Percentiles rank a stretch among this genome's conserved stretches.
These are phyloP conservation scores for Talinum fruticosum DNA, from an alignment of 148 eudicot genomes.

Conservation along the genomic window DNA sequence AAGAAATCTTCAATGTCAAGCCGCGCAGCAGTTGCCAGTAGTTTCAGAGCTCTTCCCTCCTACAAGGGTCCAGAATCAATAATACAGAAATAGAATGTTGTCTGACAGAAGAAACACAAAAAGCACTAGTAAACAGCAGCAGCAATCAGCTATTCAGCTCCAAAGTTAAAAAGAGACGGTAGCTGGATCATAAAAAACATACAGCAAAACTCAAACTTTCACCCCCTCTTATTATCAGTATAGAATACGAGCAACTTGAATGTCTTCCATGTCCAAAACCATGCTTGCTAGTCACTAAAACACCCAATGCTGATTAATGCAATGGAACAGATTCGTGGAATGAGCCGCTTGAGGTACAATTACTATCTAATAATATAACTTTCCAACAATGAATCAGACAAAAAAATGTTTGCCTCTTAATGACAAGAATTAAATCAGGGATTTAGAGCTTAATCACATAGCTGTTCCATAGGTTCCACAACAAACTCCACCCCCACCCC, in stretches of 20 bases:
- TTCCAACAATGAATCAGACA: no score
- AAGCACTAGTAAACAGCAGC: not conserved
- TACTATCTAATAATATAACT: no score
- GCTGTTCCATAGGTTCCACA: no score
- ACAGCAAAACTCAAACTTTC: not conserved
- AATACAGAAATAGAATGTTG: not conserved
- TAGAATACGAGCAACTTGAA: not conserved
- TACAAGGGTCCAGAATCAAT: constrained; percentile 26
- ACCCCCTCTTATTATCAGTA: not conserved
- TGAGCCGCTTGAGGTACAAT: no score
- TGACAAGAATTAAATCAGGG: no score
- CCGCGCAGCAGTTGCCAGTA: constrained; percentile 95
- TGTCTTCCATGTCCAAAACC: not conserved
- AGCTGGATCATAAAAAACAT: not conserved
- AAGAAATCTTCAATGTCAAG: constrained; percentile 97
- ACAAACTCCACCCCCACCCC: no score
- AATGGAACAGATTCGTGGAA: no score
- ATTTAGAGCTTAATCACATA: no score
- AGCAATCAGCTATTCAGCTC: constrained; percentile 9
- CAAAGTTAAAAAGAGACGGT: not conserved
- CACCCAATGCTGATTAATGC: no score
- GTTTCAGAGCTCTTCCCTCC: constrained; percentile 94
- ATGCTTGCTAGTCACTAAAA: no score
- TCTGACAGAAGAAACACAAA: not conserved
- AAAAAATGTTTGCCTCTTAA: no score